Conservation (phyloP, 208 protist genomes). For the Acanthamoeba divionensis region DNA sequence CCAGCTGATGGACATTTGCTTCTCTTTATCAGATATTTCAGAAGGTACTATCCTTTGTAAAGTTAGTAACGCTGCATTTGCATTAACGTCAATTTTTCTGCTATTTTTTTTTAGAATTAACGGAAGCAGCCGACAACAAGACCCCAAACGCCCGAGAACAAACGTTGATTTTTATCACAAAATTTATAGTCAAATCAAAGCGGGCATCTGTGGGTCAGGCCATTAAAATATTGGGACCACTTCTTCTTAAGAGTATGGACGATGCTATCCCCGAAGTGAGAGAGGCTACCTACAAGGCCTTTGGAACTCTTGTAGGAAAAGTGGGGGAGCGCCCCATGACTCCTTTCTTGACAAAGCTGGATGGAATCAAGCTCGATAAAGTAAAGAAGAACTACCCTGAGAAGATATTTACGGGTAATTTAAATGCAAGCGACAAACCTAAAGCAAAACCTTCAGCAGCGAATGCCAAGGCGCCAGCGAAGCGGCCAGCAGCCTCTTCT, state of each 20-base stretch:
- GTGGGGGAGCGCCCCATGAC: constrained; percentile 31
- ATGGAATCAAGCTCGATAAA: constrained; percentile 61
- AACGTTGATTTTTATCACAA: background rate
- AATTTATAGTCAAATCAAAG: constrained; percentile 42
- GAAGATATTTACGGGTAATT: constrained; percentile 13
- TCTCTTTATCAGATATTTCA: background rate
- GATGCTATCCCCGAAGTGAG: constrained; percentile 54
- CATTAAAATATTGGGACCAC: constrained; percentile 28
- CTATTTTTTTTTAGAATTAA: too few species aligned
- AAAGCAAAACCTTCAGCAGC: background rate
- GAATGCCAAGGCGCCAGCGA: background rate
- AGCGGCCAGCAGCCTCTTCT: background rate
- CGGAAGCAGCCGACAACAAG: constrained; percentile 1
- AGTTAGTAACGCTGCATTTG: too few species aligned
- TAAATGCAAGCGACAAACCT: background rate
- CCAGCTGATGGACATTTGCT: background rate
- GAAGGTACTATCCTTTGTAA: too few species aligned
- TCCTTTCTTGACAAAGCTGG: constrained; percentile 26
- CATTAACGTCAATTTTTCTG: too few species aligned
- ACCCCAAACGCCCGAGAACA: background rate
- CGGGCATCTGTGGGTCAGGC: constrained; percentile 16
- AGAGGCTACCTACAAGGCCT: constrained; percentile 56
- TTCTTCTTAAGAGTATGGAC: constrained; percentile 37
- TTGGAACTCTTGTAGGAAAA: constrained; percentile 46
- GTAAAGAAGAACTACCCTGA: constrained; percentile 51